Conservation (phyloP, 2,329 filamentous ascomycete genomes). For the Biscogniauxia marginata region DNA sequence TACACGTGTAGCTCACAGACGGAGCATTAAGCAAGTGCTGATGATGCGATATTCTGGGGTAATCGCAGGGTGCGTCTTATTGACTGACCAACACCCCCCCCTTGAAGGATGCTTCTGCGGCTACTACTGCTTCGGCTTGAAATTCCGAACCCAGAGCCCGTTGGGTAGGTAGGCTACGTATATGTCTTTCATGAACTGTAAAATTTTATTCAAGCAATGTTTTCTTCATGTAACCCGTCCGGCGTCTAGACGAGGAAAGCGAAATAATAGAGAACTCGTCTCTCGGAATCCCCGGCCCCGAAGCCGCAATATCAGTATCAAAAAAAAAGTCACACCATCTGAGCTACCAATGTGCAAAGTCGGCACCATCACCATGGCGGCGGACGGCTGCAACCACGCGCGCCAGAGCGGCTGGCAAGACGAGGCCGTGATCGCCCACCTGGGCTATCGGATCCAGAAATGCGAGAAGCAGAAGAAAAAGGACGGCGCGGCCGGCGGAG, state of each 20-base stretch:
- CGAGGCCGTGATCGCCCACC: conserved; percentile 11
- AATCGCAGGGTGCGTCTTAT: neutral
- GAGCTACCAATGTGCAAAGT: conserved; percentile 18
- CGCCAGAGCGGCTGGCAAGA: conserved; percentile 22
- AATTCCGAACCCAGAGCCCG: neutral
- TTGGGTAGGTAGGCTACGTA: neutral
- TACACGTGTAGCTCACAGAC: neutral
- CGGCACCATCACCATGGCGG: conserved; percentile 18
- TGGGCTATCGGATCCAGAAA: conserved; percentile 3
- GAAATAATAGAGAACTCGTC: neutral
- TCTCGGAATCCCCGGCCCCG: neutral
- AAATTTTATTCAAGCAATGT: neutral
- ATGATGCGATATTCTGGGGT: neutral
- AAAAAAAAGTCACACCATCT: neutral
- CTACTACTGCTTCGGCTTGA: neutral
- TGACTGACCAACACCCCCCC: neutral
- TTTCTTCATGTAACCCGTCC: neutral
- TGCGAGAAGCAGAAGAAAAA: neutral
- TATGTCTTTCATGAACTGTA: neutral
- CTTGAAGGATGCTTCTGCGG: neutral
- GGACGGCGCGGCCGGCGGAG: too few relatives aligned
- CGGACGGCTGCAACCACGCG: conserved; percentile 19
- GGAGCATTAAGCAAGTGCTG: neutral
- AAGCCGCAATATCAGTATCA: neutral
- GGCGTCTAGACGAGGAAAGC: neutral